phyloP scores from a whole-genome alignment of 768 basidiomycete genomes.

The Suillus alpinus region DNA sequence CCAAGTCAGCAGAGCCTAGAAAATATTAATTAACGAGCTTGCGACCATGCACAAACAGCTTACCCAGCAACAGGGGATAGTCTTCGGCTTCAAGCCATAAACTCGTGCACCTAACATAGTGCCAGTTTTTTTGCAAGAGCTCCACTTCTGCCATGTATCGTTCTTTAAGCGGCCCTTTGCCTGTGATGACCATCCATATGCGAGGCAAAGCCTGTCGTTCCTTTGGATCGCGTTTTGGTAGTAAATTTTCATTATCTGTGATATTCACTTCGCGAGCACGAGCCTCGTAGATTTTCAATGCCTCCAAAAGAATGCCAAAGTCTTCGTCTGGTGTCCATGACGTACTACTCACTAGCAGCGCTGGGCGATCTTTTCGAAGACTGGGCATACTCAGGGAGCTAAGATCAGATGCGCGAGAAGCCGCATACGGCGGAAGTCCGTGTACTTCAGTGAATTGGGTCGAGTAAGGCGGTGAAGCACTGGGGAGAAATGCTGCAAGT shows the following conservation, averaged over 20 bases:
- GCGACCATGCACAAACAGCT: slow-evolving; percentile 11
- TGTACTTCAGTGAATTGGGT: slow-evolving; percentile 54
- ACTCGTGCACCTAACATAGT: slow-evolving; percentile 73
- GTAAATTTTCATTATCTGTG: not conserved
- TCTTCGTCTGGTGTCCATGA: slow-evolving; percentile 99
- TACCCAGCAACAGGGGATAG: slow-evolving; percentile 85
- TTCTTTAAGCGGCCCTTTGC: slow-evolving; percentile 78
- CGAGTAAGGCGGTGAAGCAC: slow-evolving; percentile 50
- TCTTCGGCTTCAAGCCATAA: slow-evolving; percentile 89
- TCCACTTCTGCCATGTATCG: slow-evolving; percentile 71
- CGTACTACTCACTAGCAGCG: slow-evolving; percentile 86
- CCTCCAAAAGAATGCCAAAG: slow-evolving; percentile 78
- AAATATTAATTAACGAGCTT: not conserved
- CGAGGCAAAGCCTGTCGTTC: slow-evolving; percentile 53
- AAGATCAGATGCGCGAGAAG: slow-evolving; percentile 22
- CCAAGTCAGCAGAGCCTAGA: slow-evolving; percentile 85
- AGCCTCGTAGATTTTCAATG: slow-evolving; percentile 67
- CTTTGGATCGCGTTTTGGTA: slow-evolving; percentile 10
- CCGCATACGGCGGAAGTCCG: slow-evolving; percentile 18
- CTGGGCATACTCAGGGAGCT: slow-evolving; percentile 36
- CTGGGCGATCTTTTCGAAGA: slow-evolving; percentile 74
- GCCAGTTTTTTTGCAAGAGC: slow-evolving; percentile 63
- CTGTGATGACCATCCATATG: slow-evolving; percentile 82
- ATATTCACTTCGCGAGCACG: slow-evolving; percentile 41
- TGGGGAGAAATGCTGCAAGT: slow-evolving; percentile 51